Evolutionary conservation across 176 grass and related monocot species (phyloP).

Genomic region (Bromus sterilis): DNA sequence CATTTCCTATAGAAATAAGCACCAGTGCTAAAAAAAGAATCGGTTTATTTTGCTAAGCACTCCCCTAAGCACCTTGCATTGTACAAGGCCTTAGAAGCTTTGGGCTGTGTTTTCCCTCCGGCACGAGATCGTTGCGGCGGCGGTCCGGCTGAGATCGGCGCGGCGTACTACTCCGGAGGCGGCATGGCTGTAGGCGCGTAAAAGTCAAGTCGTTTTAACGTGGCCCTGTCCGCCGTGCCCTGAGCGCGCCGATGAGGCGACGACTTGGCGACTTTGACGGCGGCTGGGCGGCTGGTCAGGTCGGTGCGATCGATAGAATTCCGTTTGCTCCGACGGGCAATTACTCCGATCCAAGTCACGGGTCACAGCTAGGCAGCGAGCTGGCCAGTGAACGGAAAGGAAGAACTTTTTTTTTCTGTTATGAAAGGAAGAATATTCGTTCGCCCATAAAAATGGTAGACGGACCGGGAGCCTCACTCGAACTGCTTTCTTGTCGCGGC

Average conservation of each 20-base stretch:
- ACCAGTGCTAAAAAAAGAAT: too few relatives aligned
- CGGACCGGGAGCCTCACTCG: not conserved
- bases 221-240: not conserved
- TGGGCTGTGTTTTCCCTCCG: not conserved
- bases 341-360: not conserved
- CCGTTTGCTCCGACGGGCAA: not conserved
- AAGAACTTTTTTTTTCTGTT: too few relatives aligned
- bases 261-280: slow-evolving; percentile 40
- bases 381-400: not conserved
- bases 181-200: not conserved
- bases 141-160: not conserved
- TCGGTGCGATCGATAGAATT: not conserved
- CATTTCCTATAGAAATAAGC: too few relatives aligned
- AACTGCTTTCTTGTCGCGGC: slow-evolving; percentile 9
- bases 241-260: slow-evolving; percentile 10
- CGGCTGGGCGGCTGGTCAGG: not conserved
- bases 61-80: too few relatives aligned
- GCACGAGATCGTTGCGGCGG: not conserved
- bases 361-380: not conserved
- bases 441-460: not conserved
- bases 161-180: not conserved
- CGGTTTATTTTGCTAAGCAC: too few relatives aligned
- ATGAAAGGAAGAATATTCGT: not conserved
- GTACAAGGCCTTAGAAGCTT: too few relatives aligned
- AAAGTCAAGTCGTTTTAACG: slow-evolving; percentile 11